A percentile compares a stretch with the other conserved stretches of the same genome.
Conservation (phyloP, 495 filamentous ascomycete species). For the Hypomontagnella monticulosa region DNA sequence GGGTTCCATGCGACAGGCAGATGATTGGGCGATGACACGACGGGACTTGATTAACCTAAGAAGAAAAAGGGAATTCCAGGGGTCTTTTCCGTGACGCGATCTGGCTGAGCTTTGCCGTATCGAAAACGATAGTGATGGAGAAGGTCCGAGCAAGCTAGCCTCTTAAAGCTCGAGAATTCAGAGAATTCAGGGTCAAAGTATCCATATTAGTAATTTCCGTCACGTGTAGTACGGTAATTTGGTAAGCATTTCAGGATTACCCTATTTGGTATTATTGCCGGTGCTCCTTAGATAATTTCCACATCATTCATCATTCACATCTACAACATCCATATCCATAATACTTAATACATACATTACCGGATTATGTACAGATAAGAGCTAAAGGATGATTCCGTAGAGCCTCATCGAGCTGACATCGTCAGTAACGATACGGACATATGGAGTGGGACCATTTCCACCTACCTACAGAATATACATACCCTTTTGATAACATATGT, state of each 20-base stretch:
- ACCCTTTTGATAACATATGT: no score
- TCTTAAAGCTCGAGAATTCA: slow-evolving; percentile 2
- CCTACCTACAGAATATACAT: background rate
- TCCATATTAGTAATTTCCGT: background rate
- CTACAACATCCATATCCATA: no score
- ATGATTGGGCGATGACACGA: slow-evolving; percentile 38
- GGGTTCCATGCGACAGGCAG: slow-evolving; percentile 21
- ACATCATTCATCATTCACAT: no score
- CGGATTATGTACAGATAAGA: no score
- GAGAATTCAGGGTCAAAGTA: background rate
- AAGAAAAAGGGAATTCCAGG: slow-evolving; percentile 30
- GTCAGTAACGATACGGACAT: no score
- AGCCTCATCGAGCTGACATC: no score
- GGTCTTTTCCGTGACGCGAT: slow-evolving; percentile 25
- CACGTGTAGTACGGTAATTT: no score
- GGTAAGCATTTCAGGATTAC: no score
- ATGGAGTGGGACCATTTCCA: background rate
- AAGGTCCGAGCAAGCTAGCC: slow-evolving; percentile 14
- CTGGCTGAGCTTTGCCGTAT: slow-evolving; percentile 22
- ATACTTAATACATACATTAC: no score
- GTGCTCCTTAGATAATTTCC: no score
- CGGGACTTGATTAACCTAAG: slow-evolving; percentile 27
- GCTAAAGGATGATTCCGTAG: no score
- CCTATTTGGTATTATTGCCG: no score
- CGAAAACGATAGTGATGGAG: slow-evolving; percentile 25